phyloP scores from a whole-genome alignment of 2,329 filamentous ascomycete species.

The Neofusicoccum kwambonambiense region DNA sequence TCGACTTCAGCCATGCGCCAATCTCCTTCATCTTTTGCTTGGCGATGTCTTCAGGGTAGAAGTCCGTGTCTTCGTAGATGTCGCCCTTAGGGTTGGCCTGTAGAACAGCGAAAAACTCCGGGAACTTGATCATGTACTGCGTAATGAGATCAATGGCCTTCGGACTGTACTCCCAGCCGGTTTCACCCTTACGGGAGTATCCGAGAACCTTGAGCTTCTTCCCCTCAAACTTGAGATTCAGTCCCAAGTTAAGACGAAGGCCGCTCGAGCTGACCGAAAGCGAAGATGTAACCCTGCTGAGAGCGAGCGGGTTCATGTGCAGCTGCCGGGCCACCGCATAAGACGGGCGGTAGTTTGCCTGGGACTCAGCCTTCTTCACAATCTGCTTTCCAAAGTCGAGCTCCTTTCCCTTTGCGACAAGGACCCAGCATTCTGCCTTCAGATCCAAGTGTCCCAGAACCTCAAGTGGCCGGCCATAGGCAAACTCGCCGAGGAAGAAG shows the following conservation, averaged over 20 bases:
- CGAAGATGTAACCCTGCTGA: conserved; percentile 95
- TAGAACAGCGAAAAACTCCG: conserved; percentile 90
- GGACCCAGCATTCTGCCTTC: conserved; percentile 78
- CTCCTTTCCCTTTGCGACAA: conserved; percentile 69
- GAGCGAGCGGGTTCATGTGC: conserved; percentile 76
- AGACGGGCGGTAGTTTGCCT: conserved; percentile 78
- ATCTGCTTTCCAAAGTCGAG: conserved; percentile 77
- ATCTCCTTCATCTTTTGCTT: conserved; percentile 88
- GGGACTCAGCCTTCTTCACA: conserved; percentile 66
- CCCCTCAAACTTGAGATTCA: conserved; percentile 96
- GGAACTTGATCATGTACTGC: conserved; percentile 90
- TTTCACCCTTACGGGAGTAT: conserved; percentile 81
- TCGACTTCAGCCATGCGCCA: conserved; percentile 83
- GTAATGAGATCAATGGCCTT: conserved; percentile 78
- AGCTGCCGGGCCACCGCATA: conserved; percentile 84
- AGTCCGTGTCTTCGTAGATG: conserved; percentile 78
- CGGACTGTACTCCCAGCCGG: conserved; percentile 93
- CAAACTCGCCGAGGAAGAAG: conserved; percentile 92
- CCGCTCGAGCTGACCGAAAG: conserved; percentile 83
- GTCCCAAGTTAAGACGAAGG: conserved; percentile 80
- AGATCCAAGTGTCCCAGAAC: conserved; percentile 71
- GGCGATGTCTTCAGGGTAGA: conserved; percentile 74
- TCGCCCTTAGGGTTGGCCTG: conserved; percentile 82
- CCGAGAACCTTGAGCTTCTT: conserved; percentile 95
- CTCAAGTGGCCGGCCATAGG: conserved; percentile 87